Base-by-base conservation (phyloP, 768 basidiomycete genomes). In the Candolleomyces eurysporus region DNA sequence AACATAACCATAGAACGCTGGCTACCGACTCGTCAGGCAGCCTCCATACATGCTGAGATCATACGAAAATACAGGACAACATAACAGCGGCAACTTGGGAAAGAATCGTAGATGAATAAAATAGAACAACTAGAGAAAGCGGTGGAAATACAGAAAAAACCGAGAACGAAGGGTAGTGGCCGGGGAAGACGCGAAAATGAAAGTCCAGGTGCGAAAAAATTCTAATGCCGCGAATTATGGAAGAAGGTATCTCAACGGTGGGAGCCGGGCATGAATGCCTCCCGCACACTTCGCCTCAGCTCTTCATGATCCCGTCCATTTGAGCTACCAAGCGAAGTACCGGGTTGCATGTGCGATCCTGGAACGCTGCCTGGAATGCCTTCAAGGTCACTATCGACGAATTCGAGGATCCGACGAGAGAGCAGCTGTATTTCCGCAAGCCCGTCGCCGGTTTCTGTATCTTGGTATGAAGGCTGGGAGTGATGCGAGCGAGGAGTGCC, bases 391-490 rank as follows among this genome's bases (percentile, higher is more conserved):
- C 85, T 85, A 46, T 96, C 93, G 17, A 94, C 87, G 66, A 94
- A 85, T 67, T 96, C 94, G 58, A 96, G 75, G 56, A 97, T 97
- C 64, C 93, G 84, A 49, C 89, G 81, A 8, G 90, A 88, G 48
- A 98, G 84, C 30, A 89, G 78, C 63, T 92, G 89, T 64, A 98
- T 98, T 77, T 98, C 96, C 42, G 91, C 88, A 65, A 92, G 91
- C 8, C 95, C 95, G 61, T 95, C 92, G 2, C 88, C 92, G 2
- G 88, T 86, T 46, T 92, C 91, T 16, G 91, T 92, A 48, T 90
- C 92, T 61, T 89, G 89, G 66, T 90, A 89, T 43, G 91, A 92
- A 59, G 88, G 87, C 61, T 80, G 82, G 19, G 90, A 87, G 67
- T 83, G 84, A 68, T 90, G 84, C 59, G 90, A 88, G 50, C 78